These are phyloP conservation scores for Fragaria iinumae DNA, from an alignment of 306 rosid species.

Conservation along the genomic window DNA sequence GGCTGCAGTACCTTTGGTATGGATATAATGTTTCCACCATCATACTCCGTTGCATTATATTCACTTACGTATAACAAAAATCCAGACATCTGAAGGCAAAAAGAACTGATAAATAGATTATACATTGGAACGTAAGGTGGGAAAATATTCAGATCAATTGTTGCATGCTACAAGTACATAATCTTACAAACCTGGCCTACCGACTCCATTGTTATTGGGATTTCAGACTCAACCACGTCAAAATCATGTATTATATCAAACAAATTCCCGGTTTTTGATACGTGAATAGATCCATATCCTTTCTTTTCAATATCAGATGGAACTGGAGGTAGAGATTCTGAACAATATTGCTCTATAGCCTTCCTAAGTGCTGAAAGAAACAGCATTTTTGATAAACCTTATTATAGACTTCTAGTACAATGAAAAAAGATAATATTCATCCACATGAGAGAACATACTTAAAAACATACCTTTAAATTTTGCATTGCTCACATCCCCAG, in stretches of 20 bases:
- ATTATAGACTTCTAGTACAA: slow-evolving; percentile 15
- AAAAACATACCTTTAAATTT: slow-evolving; percentile 62
- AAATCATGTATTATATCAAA: slow-evolving; percentile 54
- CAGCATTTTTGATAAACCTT: slow-evolving; percentile 23
- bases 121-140: neutral
- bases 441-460: neutral
- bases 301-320: slow-evolving; percentile 62
- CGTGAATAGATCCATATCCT: slow-evolving; percentile 63
- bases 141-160: neutral
- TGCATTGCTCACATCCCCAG: slow-evolving; percentile 78
- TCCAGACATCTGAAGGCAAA: slow-evolving; percentile 72
- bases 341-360: slow-evolving; percentile 58
- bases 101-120: slow-evolving; percentile 16
- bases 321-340: slow-evolving; percentile 55
- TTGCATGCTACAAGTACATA: slow-evolving; percentile 10
- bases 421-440: neutral
- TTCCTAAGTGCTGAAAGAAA: slow-evolving; percentile 67
- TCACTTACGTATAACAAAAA: slow-evolving; percentile 63
- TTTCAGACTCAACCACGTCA: slow-evolving; percentile 51
- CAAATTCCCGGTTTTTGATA: slow-evolving; percentile 44
- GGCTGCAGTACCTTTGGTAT: slow-evolving; percentile 57
- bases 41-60: slow-evolving; percentile 43
- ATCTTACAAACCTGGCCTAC: slow-evolving; percentile 64
- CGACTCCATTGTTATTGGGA: slow-evolving; percentile 79
- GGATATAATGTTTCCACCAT: slow-evolving; percentile 43